phyloP scores from a whole-genome alignment of 495 filamentous ascomycete genomes.

The Sphaerosporella brunnea region DNA sequence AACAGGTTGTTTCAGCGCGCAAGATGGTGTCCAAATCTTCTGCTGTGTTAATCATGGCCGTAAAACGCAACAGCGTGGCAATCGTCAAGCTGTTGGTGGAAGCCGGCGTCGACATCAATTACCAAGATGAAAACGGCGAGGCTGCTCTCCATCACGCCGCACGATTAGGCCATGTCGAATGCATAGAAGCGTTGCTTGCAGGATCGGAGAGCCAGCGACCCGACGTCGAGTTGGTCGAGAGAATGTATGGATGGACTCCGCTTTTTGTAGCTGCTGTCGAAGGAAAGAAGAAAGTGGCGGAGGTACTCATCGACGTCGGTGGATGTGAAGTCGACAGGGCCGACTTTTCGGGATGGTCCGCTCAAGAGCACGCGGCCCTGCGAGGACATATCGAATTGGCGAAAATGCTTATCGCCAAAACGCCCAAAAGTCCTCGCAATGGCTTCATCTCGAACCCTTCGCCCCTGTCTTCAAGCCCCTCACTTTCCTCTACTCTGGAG shows the following conservation, averaged over 20 bases:
- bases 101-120: conserved; percentile 63
- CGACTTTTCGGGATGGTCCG: conserved; percentile 86
- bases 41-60: conserved; percentile 70
- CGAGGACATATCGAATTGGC: conserved; percentile 73
- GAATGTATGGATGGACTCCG: conserved; percentile 82
- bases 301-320: conserved; percentile 54
- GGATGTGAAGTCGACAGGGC: conserved; percentile 45
- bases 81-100: conserved; percentile 79
- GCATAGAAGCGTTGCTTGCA: conserved; percentile 53
- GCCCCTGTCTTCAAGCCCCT: conserved; percentile 15
- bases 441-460: conserved; percentile 6
- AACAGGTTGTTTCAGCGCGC: conserved; percentile 42
- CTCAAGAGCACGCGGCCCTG: conserved; percentile 80
- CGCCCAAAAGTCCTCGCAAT: background rate
- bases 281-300: conserved; percentile 50
- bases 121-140: conserved; percentile 84
- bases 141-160: conserved; percentile 85
- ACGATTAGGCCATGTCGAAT: conserved; percentile 66
- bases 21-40: conserved; percentile 67
- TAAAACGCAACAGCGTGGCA: conserved; percentile 59
- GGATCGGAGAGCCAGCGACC: conserved; percentile 51
- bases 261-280: conserved; percentile 84
- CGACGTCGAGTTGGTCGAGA: conserved; percentile 60
- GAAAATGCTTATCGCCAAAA: conserved; percentile 23
- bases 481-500: conserved; percentile 5